phyloP scores from a whole-genome alignment of 805 yeast genomes.

The Saccharomycopsis amapae region DNA sequence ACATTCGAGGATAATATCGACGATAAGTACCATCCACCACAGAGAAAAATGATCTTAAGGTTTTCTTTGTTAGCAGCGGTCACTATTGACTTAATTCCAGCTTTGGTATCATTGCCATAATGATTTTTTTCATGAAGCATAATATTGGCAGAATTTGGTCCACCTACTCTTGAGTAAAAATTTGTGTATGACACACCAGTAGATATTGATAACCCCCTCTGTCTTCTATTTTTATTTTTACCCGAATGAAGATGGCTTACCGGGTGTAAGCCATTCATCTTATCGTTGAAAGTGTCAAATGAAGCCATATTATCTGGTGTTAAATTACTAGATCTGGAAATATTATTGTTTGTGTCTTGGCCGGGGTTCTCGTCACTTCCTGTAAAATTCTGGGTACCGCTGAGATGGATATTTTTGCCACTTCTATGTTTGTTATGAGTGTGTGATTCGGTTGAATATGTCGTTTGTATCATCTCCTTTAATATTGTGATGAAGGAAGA shows the following conservation, averaged over 20 bases:
- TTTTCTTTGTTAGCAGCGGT: not conserved
- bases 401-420: too few relatives aligned
- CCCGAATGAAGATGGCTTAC: slow-evolving; percentile 1
- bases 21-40: slow-evolving; percentile 71
- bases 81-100: not conserved
- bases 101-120: slow-evolving; percentile 1
- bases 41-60: slow-evolving; percentile 43
- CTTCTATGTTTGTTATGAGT: too few relatives aligned
- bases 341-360: too few relatives aligned
- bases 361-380: too few relatives aligned
- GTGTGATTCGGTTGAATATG: too few relatives aligned
- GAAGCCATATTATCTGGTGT: not conserved
- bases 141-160: too few relatives aligned
- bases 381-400: too few relatives aligned
- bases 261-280: not conserved
- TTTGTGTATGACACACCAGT: slow-evolving; percentile 21
- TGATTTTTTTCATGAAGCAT: too few relatives aligned
- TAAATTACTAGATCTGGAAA: too few relatives aligned
- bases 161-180: slow-evolving; percentile 9
- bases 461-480: too few relatives aligned
- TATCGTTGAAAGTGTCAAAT: not conserved
- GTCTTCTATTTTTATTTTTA: slow-evolving; percentile 6
- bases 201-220: slow-evolving; percentile 17
- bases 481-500: too few relatives aligned
- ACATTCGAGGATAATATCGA: slow-evolving; percentile 79